These are phyloP conservation scores for Xylaria castorea DNA, from an alignment of 495 filamentous ascomycete species.

Conservation along the genomic window DNA sequence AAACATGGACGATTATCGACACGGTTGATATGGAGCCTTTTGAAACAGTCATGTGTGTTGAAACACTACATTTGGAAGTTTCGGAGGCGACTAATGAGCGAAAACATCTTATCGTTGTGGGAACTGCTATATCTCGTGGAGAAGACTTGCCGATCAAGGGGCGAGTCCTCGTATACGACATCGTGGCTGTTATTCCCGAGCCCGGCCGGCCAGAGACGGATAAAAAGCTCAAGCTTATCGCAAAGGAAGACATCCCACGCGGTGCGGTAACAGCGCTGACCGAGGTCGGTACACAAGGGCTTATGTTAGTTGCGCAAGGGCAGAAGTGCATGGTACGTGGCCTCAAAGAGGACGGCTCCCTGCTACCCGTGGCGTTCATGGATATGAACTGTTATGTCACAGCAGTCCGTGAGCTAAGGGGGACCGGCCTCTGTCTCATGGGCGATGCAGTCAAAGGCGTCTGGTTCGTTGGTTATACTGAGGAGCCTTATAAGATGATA, in stretches of 20 bases:
- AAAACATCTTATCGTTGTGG: slow-evolving; percentile 79
- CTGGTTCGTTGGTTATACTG: slow-evolving; percentile 93
- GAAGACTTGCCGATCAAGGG: slow-evolving; percentile 88
- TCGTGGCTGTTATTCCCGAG: slow-evolving; percentile 89
- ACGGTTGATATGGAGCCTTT: slow-evolving; percentile 70
- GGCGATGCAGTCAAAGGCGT: slow-evolving; percentile 91
- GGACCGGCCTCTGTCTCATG: slow-evolving; percentile 82
- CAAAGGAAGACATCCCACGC: slow-evolving; percentile 83
- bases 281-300: slow-evolving; percentile 88
- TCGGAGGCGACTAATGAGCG: slow-evolving; percentile 90
- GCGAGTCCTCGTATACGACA: slow-evolving; percentile 88
- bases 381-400: slow-evolving; percentile 94
- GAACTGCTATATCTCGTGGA: slow-evolving; percentile 81
- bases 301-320: slow-evolving; percentile 89
- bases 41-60: slow-evolving; percentile 80
- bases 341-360: slow-evolving; percentile 88
- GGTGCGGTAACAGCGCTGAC: slow-evolving; percentile 92
- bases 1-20: slow-evolving; percentile 79
- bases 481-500: slow-evolving; percentile 94
- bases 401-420: slow-evolving; percentile 77
- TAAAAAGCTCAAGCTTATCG: slow-evolving; percentile 81
- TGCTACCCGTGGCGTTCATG: slow-evolving; percentile 96
- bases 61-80: slow-evolving; percentile 84
- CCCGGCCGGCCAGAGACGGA: slow-evolving; percentile 84
- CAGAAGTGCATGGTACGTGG: slow-evolving; percentile 97